These are phyloP conservation scores for Iris pallida DNA, from an alignment of 116 monocot genomes.

Conservation along the genomic window DNA sequence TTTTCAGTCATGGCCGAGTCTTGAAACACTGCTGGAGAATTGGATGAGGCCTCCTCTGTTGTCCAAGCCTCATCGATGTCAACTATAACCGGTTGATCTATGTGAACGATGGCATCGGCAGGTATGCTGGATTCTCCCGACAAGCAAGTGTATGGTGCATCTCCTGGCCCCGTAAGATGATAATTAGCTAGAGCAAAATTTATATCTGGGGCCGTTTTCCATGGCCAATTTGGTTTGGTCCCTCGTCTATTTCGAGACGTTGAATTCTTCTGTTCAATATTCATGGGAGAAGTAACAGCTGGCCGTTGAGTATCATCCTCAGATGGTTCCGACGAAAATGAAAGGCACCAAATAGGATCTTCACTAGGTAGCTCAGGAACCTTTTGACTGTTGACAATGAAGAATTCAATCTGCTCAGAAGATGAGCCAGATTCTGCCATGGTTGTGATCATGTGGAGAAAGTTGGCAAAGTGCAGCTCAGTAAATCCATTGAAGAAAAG, in stretches of 20 bases:
- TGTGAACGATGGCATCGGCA: conserved; percentile 3
- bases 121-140: not conserved
- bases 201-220: conserved; percentile 59
- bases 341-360: conserved; percentile 57
- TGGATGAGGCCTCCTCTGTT: conserved; percentile 25
- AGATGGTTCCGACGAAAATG: not conserved
- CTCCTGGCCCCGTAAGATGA: too few species aligned
- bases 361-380: conserved; percentile 50
- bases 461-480: conserved; percentile 79
- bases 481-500: conserved; percentile 59
- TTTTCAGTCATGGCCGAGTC: conserved; percentile 1
- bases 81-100: conserved; percentile 17
- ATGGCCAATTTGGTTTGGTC: conserved; percentile 44
- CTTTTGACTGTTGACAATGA: conserved; percentile 62
- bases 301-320: not conserved
- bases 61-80: conserved; percentile 41
- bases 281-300: not conserved
- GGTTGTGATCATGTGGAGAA: conserved; percentile 77
- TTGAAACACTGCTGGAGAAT: not conserved
- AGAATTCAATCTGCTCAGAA: conserved; percentile 55
- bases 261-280: conserved; percentile 15
- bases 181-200: conserved; percentile 2
- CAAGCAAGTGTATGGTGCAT: too few species aligned
- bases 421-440: conserved; percentile 63
- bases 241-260: conserved; percentile 20